Evolutionary conservation across 106 monocot genomes (phyloP).

Genomic region (Dactylorhiza incarnata): DNA sequence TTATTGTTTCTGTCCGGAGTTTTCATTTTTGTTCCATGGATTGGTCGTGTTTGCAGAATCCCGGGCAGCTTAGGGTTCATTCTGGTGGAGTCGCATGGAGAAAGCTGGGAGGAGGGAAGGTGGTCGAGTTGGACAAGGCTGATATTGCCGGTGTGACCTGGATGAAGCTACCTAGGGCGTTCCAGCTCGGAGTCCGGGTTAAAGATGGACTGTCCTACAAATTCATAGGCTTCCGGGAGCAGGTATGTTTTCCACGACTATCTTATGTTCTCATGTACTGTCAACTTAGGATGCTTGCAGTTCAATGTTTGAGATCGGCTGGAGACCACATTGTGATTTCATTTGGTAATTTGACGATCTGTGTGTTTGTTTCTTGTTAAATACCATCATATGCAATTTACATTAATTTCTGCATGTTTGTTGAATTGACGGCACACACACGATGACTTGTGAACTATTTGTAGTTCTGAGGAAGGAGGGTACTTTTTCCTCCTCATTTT

Average conservation of each 20-base stretch:
- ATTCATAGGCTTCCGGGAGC: slow-evolving; percentile 92
- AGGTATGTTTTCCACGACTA: slow-evolving; percentile 25
- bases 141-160: slow-evolving; percentile 69
- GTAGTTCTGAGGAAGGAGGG: too few species aligned
- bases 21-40: neutral
- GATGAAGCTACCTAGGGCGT: slow-evolving; percentile 89
- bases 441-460: too few species aligned
- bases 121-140: slow-evolving; percentile 61
- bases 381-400: too few species aligned
- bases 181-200: slow-evolving; percentile 76
- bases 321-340: too few species aligned
- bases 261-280: neutral
- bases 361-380: too few species aligned
- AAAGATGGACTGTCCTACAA: slow-evolving; percentile 92
- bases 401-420: too few species aligned
- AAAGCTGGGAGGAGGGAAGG: slow-evolving; percentile 91
- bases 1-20: neutral
- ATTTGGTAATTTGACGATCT: too few species aligned
- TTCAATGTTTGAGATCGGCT: too few species aligned
- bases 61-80: slow-evolving; percentile 78
- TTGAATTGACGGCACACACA: too few species aligned
- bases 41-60: slow-evolving; percentile 51
- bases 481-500: too few species aligned
- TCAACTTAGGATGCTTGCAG: neutral
- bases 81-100: slow-evolving; percentile 89